Evolutionary conservation across 768 basidiomycete species (phyloP), one percentile per base, ranked within the genome.

Genomic region (Lyophyllum shimeji): DNA sequence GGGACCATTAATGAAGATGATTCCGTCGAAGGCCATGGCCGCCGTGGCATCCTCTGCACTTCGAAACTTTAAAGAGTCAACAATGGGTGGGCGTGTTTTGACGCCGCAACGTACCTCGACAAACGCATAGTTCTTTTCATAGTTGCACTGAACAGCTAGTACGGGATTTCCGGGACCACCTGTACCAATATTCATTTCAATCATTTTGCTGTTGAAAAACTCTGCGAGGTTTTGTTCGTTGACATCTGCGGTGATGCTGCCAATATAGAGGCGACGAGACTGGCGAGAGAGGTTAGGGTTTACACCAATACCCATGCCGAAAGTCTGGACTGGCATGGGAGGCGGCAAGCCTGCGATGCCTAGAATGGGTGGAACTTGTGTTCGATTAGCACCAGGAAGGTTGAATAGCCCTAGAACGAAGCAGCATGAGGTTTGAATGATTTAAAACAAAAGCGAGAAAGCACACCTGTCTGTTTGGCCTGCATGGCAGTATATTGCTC

Each of bases 111-210:
- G 60, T 68, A 96, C 96, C 80, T 99, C 97, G 50, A 98, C 90
- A 69, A 98, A 99, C 1, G 97, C 97, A 68, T 98, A 99, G 64
- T 93, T 95, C 80, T 98, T 99, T 72, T 98, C 97, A 65, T 95
- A 95, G 67, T 98, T 98, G 76, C 97, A 90, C 67, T 96, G 94
- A 5, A 97, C 94, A 18, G 89, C 89, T 29, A 95, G 81, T 29
- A 98, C 93, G 9, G 96, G 93, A 60, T 94, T 93, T 20, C 93
- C 94, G 21, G 90, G 84, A 18, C 81, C 84, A 25, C 87, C 89
- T 6, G 92, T 91, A 13, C 93, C 90, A 46, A 95, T 85, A 59
- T 80, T 81, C 86, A 92, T 91, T 73, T 98, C 94, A 39, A 82
- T 84, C 95, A 98, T 98, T 76, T 96, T 94, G 53, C 79, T 76